phyloP scores from a whole-genome alignment of 2,329 filamentous ascomycete species.

The Sarocladiaceae sp. region DNA sequence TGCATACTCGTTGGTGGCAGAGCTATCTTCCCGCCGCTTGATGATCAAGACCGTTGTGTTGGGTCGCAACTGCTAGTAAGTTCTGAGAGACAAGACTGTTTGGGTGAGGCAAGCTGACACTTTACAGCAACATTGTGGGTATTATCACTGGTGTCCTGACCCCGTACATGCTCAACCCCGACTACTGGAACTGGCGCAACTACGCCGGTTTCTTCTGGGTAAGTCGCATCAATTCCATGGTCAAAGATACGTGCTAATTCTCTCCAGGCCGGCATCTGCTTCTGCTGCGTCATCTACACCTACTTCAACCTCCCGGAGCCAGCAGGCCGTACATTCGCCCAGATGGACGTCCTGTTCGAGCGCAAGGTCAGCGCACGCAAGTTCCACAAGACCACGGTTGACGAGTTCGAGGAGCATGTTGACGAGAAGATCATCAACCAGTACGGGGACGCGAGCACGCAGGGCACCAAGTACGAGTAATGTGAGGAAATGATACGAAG shows the following conservation, averaged over 20 bases:
- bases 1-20: slow-evolving; percentile 82
- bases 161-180: slow-evolving; percentile 89
- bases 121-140: slow-evolving; percentile 65
- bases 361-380: slow-evolving; percentile 65
- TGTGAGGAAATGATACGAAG: background rate
- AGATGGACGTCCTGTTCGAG: slow-evolving; percentile 83
- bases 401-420: slow-evolving; percentile 52
- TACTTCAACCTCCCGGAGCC: slow-evolving; percentile 62
- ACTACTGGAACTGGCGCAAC: slow-evolving; percentile 83
- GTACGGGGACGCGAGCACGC: slow-evolving; percentile 34
- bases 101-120: slow-evolving; percentile 11
- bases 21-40: slow-evolving; percentile 75
- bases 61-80: slow-evolving; percentile 69
- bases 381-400: slow-evolving; percentile 57
- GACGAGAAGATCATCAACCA: slow-evolving; percentile 42
- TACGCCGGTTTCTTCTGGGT: slow-evolving; percentile 85
- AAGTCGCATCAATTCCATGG: no score
- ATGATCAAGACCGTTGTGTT: slow-evolving; percentile 91
- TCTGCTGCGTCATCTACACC: slow-evolving; percentile 75
- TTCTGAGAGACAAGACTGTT: slow-evolving; percentile 11
- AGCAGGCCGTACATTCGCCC: slow-evolving; percentile 74
- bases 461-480: background rate
- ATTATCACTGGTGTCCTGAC: slow-evolving; percentile 80
- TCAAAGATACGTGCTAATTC: slow-evolving; percentile 17
- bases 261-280: slow-evolving; percentile 64